Base-by-base conservation (phyloP, 768 basidiomycete species). In the Russula sp. region DNA sequence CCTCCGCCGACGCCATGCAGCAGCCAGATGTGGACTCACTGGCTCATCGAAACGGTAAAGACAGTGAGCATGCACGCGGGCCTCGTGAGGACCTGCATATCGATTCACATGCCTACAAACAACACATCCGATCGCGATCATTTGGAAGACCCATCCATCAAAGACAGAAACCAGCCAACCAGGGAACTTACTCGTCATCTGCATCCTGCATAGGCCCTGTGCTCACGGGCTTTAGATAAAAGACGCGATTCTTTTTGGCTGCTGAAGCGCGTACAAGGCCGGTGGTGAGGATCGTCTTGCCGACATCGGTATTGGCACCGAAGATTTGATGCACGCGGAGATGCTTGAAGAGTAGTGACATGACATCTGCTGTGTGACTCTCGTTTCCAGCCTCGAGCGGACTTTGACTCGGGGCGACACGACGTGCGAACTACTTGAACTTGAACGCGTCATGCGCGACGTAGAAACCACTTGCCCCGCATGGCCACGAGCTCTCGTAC, bases 251-350 rank as follows among this genome's bases (percentile, higher is more conserved):
- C 28, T 79, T 77, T 59, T 73, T 76, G 2, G 80, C 73, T 0
- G 86, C 86, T n/a, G 91, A 90, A 0, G 91, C 88, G 40, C 90
- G 81, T 50, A 87, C 83, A 40, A 98, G 84, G 1, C 92, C 92
- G 2, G 94, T 84, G 1, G 92, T 89, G 59, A 98, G 78, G 63
- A 98, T 82, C 0, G 95, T 97, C 76, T 98, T 98, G 30, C 96
- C 96, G 56, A 98, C 94, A 75, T 94, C 87, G 2, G 96, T 98
- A 75, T 96, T 97, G 1, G 95, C 94, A 36, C 96, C 96, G 71
- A 97, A 96, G 64, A 98, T 79, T 73, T 96, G 92, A 74, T 94
- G 91, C 34, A 94, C 78, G 20, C 92, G 85, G 38, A 98, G 81
- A 72, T 94, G 82, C 71, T 84, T 87, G 79, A 90, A 95, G 51